phyloP scores from a whole-genome alignment of 768 basidiomycete genomes.

The Collybia sp. region DNA sequence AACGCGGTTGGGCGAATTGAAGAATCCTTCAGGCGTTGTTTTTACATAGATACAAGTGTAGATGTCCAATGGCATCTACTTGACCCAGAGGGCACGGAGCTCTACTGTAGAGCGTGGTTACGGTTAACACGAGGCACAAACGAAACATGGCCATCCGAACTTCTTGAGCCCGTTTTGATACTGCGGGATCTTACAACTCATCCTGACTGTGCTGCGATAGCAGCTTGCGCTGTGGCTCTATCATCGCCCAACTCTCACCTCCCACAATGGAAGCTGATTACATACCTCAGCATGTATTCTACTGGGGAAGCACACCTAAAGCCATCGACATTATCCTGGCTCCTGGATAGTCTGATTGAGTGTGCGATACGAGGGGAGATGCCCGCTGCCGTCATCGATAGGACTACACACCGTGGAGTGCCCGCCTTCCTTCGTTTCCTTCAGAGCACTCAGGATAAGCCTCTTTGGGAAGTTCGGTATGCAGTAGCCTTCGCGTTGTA shows the following conservation, averaged over 20 bases:
- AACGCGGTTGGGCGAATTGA: conserved; percentile 27
- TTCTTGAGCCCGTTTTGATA: conserved; percentile 27
- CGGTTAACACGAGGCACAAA: conserved; percentile 28
- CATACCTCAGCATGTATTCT: conserved; percentile 24
- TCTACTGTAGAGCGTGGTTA: conserved; percentile 38
- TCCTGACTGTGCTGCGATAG: conserved; percentile 27
- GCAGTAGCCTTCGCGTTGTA: conserved; percentile 26
- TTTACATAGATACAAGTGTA: conserved; percentile 30
- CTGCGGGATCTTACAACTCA: conserved; percentile 23
- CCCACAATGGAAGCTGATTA: conserved; percentile 29
- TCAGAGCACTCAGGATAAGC: conserved; percentile 20
- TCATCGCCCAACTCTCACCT: conserved; percentile 28
- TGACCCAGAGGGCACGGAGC: conserved; percentile 26
- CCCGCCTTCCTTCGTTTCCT: conserved; percentile 30
- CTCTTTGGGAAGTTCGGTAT: conserved; percentile 22
- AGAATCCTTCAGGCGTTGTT: conserved; percentile 30
- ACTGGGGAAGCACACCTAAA: conserved; percentile 25
- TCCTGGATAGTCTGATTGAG: conserved; percentile 35
- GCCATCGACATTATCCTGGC: conserved; percentile 26
- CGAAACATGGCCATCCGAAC: conserved; percentile 29
- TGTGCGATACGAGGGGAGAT: conserved; percentile 33
- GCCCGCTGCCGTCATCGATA: conserved; percentile 26
- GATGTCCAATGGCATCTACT: conserved; percentile 31
- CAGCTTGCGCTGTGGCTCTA: conserved; percentile 29
- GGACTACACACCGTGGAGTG: conserved; percentile 26